These are phyloP conservation scores for Arabidopsis lyrata DNA, from an alignment of 441 rosid genomes.

Conservation along the genomic window DNA sequence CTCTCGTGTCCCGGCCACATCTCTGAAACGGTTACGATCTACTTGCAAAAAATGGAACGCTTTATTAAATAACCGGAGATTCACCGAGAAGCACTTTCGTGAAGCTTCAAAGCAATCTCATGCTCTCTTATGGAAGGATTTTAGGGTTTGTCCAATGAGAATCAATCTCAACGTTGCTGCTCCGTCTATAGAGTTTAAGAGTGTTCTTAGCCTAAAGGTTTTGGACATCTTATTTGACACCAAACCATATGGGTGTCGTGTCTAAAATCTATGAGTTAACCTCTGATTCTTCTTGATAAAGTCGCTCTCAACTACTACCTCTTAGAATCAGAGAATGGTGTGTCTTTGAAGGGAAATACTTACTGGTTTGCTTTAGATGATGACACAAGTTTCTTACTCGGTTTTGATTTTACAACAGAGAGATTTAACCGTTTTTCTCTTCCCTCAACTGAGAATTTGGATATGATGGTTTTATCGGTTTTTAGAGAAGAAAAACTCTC, in stretches of 20 bases:
- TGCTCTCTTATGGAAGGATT: not conserved
- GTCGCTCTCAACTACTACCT: not conserved
- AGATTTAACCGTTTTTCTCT: not conserved
- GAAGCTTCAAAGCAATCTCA: not conserved
- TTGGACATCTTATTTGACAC: no score
- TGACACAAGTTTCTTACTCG: not conserved
- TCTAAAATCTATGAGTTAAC: not conserved
- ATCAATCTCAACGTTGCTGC: not conserved
- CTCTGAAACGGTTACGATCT: not conserved
- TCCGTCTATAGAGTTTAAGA: not conserved
- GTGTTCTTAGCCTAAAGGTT: not conserved
- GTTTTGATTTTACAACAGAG: not conserved
- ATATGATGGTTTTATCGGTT: no score
- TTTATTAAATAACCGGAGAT: not conserved
- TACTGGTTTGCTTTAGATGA: not conserved
- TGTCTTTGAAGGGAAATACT: not conserved
- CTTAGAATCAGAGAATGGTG: not conserved
- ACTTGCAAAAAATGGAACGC: not conserved
- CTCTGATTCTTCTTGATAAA: not conserved
- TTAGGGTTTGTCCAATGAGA: not conserved
- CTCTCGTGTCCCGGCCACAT: not conserved
- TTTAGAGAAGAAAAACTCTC: not conserved
- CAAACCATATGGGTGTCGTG: no score
- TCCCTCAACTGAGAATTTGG: not conserved
- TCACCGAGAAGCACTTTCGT: not conserved